Percentiles rank a stretch among this genome's conserved stretches.
These are phyloP conservation scores for Thymus quinquecostatus DNA, from an alignment of 257 asterid genomes.

Conservation along the genomic window DNA sequence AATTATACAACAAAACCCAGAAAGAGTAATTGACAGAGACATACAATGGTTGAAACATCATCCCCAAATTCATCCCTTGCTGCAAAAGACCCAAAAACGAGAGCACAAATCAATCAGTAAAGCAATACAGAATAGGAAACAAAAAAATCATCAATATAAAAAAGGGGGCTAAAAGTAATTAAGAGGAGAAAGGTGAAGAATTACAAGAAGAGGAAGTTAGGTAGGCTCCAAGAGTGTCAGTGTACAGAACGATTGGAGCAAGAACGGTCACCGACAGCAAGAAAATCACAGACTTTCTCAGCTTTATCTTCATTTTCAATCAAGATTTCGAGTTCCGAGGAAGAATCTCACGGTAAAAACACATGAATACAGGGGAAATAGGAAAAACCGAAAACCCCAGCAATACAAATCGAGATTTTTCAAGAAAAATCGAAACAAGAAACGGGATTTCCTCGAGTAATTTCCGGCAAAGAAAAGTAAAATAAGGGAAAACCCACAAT, in stretches of 20 bases:
- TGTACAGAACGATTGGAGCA: slow-evolving; percentile 76
- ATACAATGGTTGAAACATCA: slow-evolving; percentile 79
- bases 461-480: not conserved
- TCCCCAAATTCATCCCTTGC: slow-evolving; percentile 70
- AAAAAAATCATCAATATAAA: not conserved
- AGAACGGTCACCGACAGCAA: slow-evolving; percentile 74
- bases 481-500: not conserved
- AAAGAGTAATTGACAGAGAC: slow-evolving; percentile 34
- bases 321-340: slow-evolving; percentile 35
- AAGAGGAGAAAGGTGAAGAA: slow-evolving; percentile 1
- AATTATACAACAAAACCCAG: slow-evolving; percentile 9
- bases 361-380: slow-evolving; percentile 23
- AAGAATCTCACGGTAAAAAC: slow-evolving; percentile 28
- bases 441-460: not conserved
- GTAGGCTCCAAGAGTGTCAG: slow-evolving; percentile 67
- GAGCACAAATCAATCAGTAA: slow-evolving; percentile 35
- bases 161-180: not conserved
- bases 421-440: not conserved
- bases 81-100: slow-evolving; percentile 33
- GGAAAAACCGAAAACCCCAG: slow-evolving; percentile 21
- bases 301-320: slow-evolving; percentile 51
- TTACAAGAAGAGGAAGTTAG: slow-evolving; percentile 73
- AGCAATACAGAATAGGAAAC: not conserved
- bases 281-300: slow-evolving; percentile 61
- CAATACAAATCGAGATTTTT: slow-evolving; percentile 25